Evolutionary conservation across 345 rosid species (phyloP), one percentile per base, ranked within the genome.

Genomic region (Hirschfeldia incana): DNA sequence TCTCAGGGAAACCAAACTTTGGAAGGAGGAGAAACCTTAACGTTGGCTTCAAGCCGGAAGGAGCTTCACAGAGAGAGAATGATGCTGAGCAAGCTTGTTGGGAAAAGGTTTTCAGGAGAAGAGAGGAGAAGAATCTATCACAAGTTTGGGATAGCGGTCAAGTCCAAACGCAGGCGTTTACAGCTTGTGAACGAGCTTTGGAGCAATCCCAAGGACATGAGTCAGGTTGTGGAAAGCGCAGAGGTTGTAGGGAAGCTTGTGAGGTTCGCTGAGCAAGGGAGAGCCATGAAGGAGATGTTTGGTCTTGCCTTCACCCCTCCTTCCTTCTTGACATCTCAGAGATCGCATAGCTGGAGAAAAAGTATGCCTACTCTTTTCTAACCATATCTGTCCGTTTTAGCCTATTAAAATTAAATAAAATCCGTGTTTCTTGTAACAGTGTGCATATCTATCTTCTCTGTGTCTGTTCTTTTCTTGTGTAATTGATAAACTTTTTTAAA

Each of bases 221-320:
- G 70, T 68, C 97, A 83, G 62, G 70, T 89, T 8, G 75, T 8
- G 15, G 96, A 93, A 80, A 93, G 99, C 36, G 92, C 97, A 8
- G 77, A 89, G n/a, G 83, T 95, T 57, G 88, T 95, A 29, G 97
- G 94, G 1, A 95, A 91, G 87, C 86, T 95, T 74, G 86, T 88
- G 51, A 87, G 89, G 75, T 90, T 95, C 67, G 88, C 86, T 0
- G 98, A 89, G 73, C 97, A 93, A 69, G 99, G 96, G 15, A 80
- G 83, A n/a, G 94, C 89, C 44, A 83, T 90, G 29, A 93, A 93
- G 84, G 96, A 87, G 81, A 91, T 90, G 98, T 89, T 93, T 63
- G 98, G 99, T 7, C 89, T 93, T 46, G 89, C 87, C 83, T 93
- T 95, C 80, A 84, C 93, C 1, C 89, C 94, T 17, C 85, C 92